Conservation (phyloP, 176 grass and related monocot species). For the Phoenix dactylifera region DNA sequence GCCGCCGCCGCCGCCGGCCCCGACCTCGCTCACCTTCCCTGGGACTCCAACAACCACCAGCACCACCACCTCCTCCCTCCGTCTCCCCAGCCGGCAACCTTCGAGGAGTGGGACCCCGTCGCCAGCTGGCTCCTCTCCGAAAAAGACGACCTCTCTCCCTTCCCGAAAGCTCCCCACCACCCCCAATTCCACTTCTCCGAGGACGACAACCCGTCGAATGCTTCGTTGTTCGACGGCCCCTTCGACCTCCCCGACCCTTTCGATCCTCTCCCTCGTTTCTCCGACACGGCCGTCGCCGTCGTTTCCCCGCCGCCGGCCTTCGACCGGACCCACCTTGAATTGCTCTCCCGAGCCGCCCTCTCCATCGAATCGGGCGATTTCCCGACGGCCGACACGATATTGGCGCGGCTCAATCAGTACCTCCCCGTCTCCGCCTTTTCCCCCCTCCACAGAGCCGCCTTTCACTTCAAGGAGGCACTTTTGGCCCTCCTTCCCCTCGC, state of each 20-base stretch:
- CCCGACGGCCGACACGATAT: constrained; percentile 20
- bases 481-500: constrained; percentile 27
- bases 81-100: neutral
- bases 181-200: constrained; percentile 1
- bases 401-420: constrained; percentile 40
- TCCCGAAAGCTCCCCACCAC: constrained; percentile 25
- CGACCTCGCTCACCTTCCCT: neutral
- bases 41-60: neutral
- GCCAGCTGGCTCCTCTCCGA: constrained; percentile 38
- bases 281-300: neutral
- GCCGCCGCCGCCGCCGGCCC: neutral
- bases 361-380: constrained; percentile 30
- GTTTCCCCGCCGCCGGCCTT: neutral
- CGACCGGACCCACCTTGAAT: constrained; percentile 34
- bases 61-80: constrained; percentile 5
- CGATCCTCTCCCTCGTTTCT: neutral
- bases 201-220: no score
- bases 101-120: constrained; percentile 39
- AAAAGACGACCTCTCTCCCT: constrained; percentile 19
- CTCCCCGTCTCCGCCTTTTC: constrained; percentile 13
- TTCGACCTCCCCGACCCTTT: constrained; percentile 24
- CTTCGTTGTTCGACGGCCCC: constrained; percentile 19
- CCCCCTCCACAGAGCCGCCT: constrained; percentile 32
- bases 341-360: constrained; percentile 28
- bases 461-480: constrained; percentile 53